phyloP scores from a whole-genome alignment of 257 asterid genomes.

The Buddleja alternifolia region DNA sequence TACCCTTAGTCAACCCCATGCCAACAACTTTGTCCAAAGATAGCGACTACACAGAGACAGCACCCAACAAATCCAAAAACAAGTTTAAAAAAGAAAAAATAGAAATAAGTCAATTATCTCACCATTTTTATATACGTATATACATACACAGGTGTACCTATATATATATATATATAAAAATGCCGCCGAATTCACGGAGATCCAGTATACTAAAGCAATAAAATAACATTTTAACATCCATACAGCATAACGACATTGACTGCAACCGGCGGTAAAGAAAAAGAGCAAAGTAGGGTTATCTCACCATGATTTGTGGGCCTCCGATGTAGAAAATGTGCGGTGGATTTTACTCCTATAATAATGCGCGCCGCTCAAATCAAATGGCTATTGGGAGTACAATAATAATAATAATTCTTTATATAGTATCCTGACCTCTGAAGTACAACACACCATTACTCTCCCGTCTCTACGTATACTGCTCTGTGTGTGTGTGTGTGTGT shows the following conservation, averaged over 20 bases:
- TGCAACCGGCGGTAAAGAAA: not conserved
- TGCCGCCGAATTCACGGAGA: not conserved
- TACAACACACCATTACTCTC: too few relatives aligned
- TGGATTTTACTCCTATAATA: not conserved
- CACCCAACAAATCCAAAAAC: too few relatives aligned
- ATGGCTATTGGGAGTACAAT: too few relatives aligned
- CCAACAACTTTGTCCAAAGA: too few relatives aligned
- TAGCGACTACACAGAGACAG: too few relatives aligned
- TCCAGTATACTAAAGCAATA: not conserved
- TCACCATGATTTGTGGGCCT: slow-evolving; percentile 10
- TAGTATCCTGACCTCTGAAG: too few relatives aligned
- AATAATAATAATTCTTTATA: not conserved
- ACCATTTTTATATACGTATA: too few relatives aligned
- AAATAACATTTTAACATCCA: not conserved
- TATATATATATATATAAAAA: not conserved
- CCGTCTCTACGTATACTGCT: too few relatives aligned
- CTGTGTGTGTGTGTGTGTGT: not conserved
- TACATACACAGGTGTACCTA: too few relatives aligned
- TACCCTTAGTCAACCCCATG: too few relatives aligned
- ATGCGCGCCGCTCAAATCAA: not conserved
- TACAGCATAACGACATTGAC: not conserved
- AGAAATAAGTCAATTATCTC: too few relatives aligned
- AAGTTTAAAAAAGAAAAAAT: too few relatives aligned
- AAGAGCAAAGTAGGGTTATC: not conserved
- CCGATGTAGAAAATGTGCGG: not conserved